Conservation (phyloP, 805 yeast genomes). For the Metschnikowia rubicola region DNA sequence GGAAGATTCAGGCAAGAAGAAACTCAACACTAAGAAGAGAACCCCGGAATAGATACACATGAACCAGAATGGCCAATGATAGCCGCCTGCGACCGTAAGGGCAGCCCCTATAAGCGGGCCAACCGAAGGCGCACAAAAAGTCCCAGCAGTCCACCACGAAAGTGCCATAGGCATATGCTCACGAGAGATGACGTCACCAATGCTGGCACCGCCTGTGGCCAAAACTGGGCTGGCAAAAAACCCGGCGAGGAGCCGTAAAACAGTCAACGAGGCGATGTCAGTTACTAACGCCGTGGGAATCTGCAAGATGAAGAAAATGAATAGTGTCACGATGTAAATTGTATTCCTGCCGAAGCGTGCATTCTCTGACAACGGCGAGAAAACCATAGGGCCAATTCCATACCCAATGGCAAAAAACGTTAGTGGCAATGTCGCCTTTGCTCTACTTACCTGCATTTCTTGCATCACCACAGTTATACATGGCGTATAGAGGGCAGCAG, state of each 20-base stretch:
- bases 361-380: slow-evolving; percentile 58
- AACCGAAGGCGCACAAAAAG: slow-evolving; percentile 51
- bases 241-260: slow-evolving; percentile 52
- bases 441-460: slow-evolving; percentile 43
- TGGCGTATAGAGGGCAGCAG: slow-evolving; percentile 57
- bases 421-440: slow-evolving; percentile 49
- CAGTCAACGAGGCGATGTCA: slow-evolving; percentile 49
- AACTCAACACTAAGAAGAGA: slow-evolving; percentile 7
- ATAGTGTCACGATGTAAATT: slow-evolving; percentile 45
- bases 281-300: slow-evolving; percentile 52
- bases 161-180: slow-evolving; percentile 46
- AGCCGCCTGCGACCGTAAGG: slow-evolving; percentile 25
- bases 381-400: slow-evolving; percentile 57
- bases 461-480: slow-evolving; percentile 42
- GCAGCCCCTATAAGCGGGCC: slow-evolving; percentile 62
- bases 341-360: slow-evolving; percentile 53
- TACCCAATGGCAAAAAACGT: slow-evolving; percentile 58
- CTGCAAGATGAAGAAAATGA: slow-evolving; percentile 49
- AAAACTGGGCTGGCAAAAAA: slow-evolving; percentile 54
- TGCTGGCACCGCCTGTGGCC: slow-evolving; percentile 57
- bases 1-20: slow-evolving; percentile 15
- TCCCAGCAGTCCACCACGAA: slow-evolving; percentile 52
- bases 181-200: slow-evolving; percentile 46
- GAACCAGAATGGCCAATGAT: slow-evolving; percentile 17
- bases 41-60: slow-evolving; percentile 12